These are phyloP conservation scores for Telfairia occidentalis DNA, from an alignment of 331 rosid genomes.

Conservation along the genomic window DNA sequence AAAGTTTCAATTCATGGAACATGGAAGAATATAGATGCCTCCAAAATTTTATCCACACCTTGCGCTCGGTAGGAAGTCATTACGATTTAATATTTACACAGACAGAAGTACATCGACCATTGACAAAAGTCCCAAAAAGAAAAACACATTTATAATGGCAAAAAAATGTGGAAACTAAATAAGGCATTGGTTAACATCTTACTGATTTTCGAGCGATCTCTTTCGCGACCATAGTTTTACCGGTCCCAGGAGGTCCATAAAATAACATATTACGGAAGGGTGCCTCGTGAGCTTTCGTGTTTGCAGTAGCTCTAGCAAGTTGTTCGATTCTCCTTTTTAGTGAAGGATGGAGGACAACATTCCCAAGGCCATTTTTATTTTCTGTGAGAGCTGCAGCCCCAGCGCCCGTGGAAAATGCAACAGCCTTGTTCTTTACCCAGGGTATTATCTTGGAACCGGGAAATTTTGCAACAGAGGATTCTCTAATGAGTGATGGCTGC, in stretches of 20 bases:
- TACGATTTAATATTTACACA: neutral
- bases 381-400: conserved; percentile 28
- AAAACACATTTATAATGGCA: conserved; percentile 10
- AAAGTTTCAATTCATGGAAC: neutral
- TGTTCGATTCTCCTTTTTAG: conserved; percentile 70
- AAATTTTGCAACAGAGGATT: conserved; percentile 75
- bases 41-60: neutral
- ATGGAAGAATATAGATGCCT: neutral
- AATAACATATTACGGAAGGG: conserved; percentile 94
- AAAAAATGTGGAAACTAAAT: neutral
- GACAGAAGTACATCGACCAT: neutral
- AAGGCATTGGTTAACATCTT: conserved; percentile 12
- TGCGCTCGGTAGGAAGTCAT: neutral
- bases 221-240: conserved; percentile 94
- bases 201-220: conserved; percentile 93
- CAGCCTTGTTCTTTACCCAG: conserved; percentile 47
- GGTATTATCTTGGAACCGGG: conserved; percentile 68
- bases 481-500: conserved; percentile 93
- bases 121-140: neutral
- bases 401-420: conserved; percentile 31
- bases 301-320: conserved; percentile 84
- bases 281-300: conserved; percentile 85
- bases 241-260: conserved; percentile 97
- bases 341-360: conserved; percentile 83
- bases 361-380: conserved; percentile 50